Percentiles rank a stretch among this genome's conserved stretches.
These are phyloP conservation scores for Beauveria australis DNA, from an alignment of 2,329 filamentous ascomycete species.

Conservation along the genomic window DNA sequence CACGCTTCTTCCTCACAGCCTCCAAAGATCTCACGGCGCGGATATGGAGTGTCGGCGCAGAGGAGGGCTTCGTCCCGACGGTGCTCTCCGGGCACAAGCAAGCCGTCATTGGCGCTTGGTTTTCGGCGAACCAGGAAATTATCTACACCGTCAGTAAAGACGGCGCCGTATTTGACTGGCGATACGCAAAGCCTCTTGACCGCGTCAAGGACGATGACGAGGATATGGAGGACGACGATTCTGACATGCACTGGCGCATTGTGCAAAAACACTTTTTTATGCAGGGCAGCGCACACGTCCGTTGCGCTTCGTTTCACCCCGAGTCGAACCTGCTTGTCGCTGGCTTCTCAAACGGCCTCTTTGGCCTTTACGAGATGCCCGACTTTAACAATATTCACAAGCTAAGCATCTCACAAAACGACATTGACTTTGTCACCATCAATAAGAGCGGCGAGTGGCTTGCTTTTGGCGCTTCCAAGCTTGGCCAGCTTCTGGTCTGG, in stretches of 20 bases:
- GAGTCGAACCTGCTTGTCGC: slow-evolving; percentile 87
- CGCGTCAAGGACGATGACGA: slow-evolving; percentile 49
- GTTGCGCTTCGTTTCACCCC: slow-evolving; percentile 84
- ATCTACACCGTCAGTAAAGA: slow-evolving; percentile 97
- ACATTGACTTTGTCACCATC: slow-evolving; percentile 90
- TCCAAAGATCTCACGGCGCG: slow-evolving; percentile 87
- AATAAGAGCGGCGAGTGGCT: slow-evolving; percentile 96
- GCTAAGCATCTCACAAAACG: slow-evolving; percentile 86
- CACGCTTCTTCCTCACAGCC: slow-evolving; percentile 85
- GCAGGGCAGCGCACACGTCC: slow-evolving; percentile 79
- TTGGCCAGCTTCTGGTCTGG: slow-evolving; percentile 96
- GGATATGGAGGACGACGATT: slow-evolving; percentile 49
- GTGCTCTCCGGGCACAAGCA: slow-evolving; percentile 87
- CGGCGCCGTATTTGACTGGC: slow-evolving; percentile 92
- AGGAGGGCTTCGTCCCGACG: slow-evolving; percentile 83
- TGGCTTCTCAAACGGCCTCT: slow-evolving; percentile 90
- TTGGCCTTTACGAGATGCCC: slow-evolving; percentile 90
- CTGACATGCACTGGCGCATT: slow-evolving; percentile 80
- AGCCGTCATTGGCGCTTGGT: slow-evolving; percentile 89
- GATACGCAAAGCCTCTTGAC: slow-evolving; percentile 59
- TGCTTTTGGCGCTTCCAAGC: slow-evolving; percentile 89
- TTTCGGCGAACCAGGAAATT: slow-evolving; percentile 86
- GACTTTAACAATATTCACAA: slow-evolving; percentile 95
- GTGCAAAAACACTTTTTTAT: slow-evolving; percentile 89
- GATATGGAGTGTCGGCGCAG: slow-evolving; percentile 87